A percentile compares a stretch with the other conserved stretches of the same genome.
Conservation (phyloP, 495 filamentous ascomycete genomes). For the Articulospora tetracladia region DNA sequence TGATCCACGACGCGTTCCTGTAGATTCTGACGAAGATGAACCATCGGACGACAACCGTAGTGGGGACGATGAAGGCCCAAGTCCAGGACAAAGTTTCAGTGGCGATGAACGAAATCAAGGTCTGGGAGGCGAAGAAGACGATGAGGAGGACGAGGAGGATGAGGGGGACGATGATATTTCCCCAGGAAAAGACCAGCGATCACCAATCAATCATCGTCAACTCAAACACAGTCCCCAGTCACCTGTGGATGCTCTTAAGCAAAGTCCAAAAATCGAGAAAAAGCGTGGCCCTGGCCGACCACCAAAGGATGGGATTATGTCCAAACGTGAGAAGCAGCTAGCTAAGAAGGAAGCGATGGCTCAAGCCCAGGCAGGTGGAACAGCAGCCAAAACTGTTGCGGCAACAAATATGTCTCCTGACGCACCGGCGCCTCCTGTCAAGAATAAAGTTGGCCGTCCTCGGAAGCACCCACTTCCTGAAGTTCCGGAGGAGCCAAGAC, state of each 20-base stretch:
- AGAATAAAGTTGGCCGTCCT: conserved; percentile 58
- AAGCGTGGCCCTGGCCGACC: conserved; percentile 83
- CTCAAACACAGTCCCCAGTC: background rate
- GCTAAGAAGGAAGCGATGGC: conserved; percentile 56
- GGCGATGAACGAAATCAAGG: conserved; percentile 14
- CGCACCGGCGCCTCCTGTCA: conserved; percentile 39
- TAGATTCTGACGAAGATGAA: conserved; percentile 29
- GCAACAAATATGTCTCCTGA: background rate
- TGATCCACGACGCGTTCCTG: conserved; percentile 39
- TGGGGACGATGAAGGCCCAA: no score
- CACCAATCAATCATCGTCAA: background rate
- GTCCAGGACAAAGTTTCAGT: background rate
- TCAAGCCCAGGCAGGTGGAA: conserved; percentile 31
- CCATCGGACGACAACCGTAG: no score
- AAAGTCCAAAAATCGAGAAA: conserved; percentile 37
- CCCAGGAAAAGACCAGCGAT: background rate
- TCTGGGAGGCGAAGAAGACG: background rate
- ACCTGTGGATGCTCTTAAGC: background rate
- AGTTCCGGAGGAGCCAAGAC: conserved; percentile 52
- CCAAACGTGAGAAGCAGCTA: conserved; percentile 71
- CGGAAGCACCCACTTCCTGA: conserved; percentile 52
- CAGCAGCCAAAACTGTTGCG: conserved; percentile 39
- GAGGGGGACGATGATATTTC: conserved; percentile 19
- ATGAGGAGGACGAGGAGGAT: conserved; percentile 8
- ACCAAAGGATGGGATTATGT: conserved; percentile 91